Percentiles rank a stretch among this genome's conserved stretches.
Evolutionary conservation across 208 protist species (phyloP).

Genomic region (Leishmania arabica): DNA sequence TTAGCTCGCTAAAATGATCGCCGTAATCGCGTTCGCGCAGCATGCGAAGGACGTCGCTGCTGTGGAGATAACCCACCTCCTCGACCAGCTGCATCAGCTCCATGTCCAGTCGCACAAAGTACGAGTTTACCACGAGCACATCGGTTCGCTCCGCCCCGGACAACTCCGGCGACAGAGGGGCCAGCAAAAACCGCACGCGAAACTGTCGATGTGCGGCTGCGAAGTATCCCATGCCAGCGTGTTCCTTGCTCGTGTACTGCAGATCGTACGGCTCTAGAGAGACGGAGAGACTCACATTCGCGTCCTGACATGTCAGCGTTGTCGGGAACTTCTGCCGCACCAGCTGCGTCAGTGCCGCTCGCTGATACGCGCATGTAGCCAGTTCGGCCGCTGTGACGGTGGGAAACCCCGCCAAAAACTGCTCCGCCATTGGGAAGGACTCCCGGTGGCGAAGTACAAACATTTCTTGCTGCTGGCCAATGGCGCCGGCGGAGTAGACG

Average conservation of each 20-base stretch:
- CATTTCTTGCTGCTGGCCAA: slow-evolving; percentile 59
- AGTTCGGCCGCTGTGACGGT: slow-evolving; percentile 21
- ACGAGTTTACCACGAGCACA: slow-evolving; percentile 64
- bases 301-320: slow-evolving; percentile 47
- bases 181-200: slow-evolving; percentile 40
- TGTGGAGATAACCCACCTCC: slow-evolving; percentile 68
- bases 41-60: slow-evolving; percentile 52
- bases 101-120: slow-evolving; percentile 69
- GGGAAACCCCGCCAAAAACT: slow-evolving; percentile 45
- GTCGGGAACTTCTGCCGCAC: slow-evolving; percentile 31
- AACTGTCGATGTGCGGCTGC: slow-evolving; percentile 61
- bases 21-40: slow-evolving; percentile 42
- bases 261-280: slow-evolving; percentile 57
- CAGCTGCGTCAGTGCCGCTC: slow-evolving; percentile 25
- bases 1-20: slow-evolving; percentile 24
- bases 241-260: slow-evolving; percentile 31
- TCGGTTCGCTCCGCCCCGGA: slow-evolving; percentile 18
- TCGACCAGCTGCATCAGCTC: slow-evolving; percentile 57
- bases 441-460: slow-evolving; percentile 54
- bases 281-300: slow-evolving; percentile 50
- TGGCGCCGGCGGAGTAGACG: slow-evolving; percentile 57
- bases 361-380: slow-evolving; percentile 22
- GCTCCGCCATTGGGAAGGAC: slow-evolving; percentile 43
- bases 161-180: slow-evolving; percentile 13
- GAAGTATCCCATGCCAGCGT: slow-evolving; percentile 52